A percentile compares a stretch with the other conserved stretches of the same genome.
Evolutionary conservation across 345 rosid genomes (phyloP).

Genomic region (Passiflora organensis): DNA sequence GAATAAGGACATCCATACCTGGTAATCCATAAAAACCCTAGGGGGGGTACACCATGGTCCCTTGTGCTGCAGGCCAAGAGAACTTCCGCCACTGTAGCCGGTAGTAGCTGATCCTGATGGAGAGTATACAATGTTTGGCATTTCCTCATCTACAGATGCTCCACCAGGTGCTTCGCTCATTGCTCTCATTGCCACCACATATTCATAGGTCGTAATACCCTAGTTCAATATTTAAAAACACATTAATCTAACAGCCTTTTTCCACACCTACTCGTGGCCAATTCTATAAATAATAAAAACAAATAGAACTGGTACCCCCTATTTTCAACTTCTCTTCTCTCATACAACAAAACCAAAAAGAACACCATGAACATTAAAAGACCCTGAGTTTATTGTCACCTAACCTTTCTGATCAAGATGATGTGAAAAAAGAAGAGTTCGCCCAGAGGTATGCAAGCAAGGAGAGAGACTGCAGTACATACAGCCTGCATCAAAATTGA

Average conservation of each 20-base stretch:
- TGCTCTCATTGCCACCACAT: constrained; percentile 86
- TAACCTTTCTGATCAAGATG: constrained; percentile 86
- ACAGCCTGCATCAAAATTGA: constrained; percentile 49
- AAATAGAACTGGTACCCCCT: too few species aligned
- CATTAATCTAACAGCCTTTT: too few species aligned
- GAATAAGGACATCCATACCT: constrained; percentile 39
- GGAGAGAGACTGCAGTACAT: constrained; percentile 80
- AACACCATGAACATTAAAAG: constrained; percentile 5
- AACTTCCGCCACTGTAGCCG: constrained; percentile 88
- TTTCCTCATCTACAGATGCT: constrained; percentile 63
- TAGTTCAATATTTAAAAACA: constrained; percentile 18
- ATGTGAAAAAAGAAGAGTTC: constrained; percentile 98
- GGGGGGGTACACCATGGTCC: constrained; percentile 99
- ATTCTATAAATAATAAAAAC: too few species aligned
- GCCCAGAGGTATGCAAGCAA: constrained; percentile 84
- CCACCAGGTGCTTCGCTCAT: constrained; percentile 90
- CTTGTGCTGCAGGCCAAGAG: constrained; percentile 68
- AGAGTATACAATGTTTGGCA: constrained; percentile 57
- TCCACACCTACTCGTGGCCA: too few species aligned
- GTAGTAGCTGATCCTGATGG: constrained; percentile 88
- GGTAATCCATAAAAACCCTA: constrained; percentile 87
- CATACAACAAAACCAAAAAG: constrained; percentile 1
- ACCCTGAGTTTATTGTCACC: constrained; percentile 14
- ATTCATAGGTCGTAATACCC: constrained; percentile 95
- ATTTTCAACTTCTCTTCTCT: too few species aligned